phyloP scores from a whole-genome alignment of 345 rosid species.

The Euphorbia pulcherrima region DNA sequence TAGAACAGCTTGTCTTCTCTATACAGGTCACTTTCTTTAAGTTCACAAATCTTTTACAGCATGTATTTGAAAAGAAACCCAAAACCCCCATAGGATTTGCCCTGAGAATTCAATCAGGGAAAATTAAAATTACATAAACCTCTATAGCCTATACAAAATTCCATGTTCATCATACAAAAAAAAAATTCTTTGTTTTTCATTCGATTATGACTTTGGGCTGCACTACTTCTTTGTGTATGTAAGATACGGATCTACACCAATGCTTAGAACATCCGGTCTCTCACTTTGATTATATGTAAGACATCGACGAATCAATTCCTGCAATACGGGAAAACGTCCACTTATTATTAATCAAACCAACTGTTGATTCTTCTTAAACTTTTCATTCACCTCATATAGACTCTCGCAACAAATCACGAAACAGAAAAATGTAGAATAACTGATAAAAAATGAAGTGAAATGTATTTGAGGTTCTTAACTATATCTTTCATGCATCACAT shows the following conservation, averaged over 20 bases:
- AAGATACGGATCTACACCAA: slow-evolving; percentile 85
- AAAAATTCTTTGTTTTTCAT: slow-evolving; percentile 15
- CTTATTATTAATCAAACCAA: background rate
- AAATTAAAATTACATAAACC: slow-evolving; percentile 17
- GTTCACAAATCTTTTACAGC: background rate
- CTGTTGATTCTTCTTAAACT: background rate
- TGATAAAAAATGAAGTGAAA: background rate
- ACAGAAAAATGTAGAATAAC: background rate
- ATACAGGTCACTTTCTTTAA: slow-evolving; percentile 4
- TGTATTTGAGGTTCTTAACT: background rate
- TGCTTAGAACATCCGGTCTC: slow-evolving; percentile 78
- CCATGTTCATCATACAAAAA: slow-evolving; percentile 15
- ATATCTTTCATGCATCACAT: background rate
- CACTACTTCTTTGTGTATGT: slow-evolving; percentile 58
- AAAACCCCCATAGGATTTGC: background rate
- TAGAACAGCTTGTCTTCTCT: background rate
- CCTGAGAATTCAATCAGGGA: slow-evolving; percentile 13
- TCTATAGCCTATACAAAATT: slow-evolving; percentile 51
- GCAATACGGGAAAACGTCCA: slow-evolving; percentile 20
- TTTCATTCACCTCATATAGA: background rate
- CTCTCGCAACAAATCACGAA: background rate
- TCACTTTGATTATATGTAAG: slow-evolving; percentile 84
- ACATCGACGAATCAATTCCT: slow-evolving; percentile 92
- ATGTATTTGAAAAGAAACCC: background rate
- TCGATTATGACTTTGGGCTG: slow-evolving; percentile 26